phyloP scores from a whole-genome alignment of 495 filamentous ascomycete species.

The Penicillium canescens region DNA sequence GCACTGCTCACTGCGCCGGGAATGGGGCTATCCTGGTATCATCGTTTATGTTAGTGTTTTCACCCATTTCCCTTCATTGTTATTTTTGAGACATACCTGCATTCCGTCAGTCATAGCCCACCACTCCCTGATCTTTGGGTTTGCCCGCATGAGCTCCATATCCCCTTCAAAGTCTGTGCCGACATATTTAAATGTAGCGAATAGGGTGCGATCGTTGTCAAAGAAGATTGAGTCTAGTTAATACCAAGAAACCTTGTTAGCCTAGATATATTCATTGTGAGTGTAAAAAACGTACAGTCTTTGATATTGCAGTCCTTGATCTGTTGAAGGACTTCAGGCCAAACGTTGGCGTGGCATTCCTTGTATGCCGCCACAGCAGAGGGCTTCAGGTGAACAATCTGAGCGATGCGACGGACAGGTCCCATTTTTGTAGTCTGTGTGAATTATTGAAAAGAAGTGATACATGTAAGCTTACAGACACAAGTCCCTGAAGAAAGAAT shows the following conservation, averaged over 20 bases:
- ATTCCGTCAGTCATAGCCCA: slow-evolving; percentile 76
- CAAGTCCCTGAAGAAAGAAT: background rate
- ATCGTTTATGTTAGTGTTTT: background rate
- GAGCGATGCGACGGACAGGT: slow-evolving; percentile 55
- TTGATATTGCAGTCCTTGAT: slow-evolving; percentile 71
- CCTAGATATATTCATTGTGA: too few relatives aligned
- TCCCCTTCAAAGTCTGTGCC: slow-evolving; percentile 67
- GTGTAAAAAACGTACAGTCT: slow-evolving; percentile 52
- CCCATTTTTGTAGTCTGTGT: slow-evolving; percentile 18
- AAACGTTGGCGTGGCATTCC: slow-evolving; percentile 67
- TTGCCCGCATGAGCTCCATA: slow-evolving; percentile 69
- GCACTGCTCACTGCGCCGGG: slow-evolving; percentile 62
- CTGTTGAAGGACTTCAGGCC: slow-evolving; percentile 72
- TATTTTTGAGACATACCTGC: slow-evolving; percentile 48
- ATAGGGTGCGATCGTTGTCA: slow-evolving; percentile 62
- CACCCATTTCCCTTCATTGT: background rate
- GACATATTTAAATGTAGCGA: slow-evolving; percentile 74
- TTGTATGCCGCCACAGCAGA: slow-evolving; percentile 66
- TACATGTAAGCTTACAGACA: background rate
- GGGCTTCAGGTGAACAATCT: slow-evolving; percentile 71
- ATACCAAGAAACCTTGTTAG: background rate
- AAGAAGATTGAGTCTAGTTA: slow-evolving; percentile 69
- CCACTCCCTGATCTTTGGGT: slow-evolving; percentile 73
- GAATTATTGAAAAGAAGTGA: background rate
- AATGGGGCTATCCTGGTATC: slow-evolving; percentile 50